Percentiles rank a stretch among this genome's conserved stretches.
Evolutionary conservation across 495 filamentous ascomycete species (phyloP).

Genomic region (Rhypophila decipiens): DNA sequence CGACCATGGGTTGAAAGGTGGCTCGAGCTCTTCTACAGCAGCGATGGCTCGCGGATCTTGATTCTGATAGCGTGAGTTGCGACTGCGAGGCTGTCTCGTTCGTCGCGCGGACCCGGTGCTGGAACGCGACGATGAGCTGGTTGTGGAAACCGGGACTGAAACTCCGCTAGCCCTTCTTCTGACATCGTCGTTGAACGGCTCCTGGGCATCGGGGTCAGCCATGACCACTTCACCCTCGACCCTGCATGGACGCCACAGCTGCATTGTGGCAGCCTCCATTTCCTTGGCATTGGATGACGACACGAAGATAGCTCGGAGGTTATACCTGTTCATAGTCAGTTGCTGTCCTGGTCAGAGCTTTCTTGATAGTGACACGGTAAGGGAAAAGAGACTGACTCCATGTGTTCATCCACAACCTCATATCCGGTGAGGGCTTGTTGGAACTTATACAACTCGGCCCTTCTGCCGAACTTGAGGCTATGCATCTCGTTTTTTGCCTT

Average conservation of each 20-base stretch:
- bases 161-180: background rate
- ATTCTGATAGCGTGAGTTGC: background rate
- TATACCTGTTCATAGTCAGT: background rate
- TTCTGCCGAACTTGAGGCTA: background rate
- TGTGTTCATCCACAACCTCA: conserved; percentile 4
- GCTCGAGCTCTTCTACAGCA: too few relatives aligned
- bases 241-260: conserved; percentile 5
- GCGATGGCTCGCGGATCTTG: too few relatives aligned
- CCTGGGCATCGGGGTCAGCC: background rate
- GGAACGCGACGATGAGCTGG: background rate
- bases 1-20: too few relatives aligned
- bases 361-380: too few relatives aligned
- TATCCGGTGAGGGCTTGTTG: conserved; percentile 8
- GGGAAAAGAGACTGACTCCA: background rate
- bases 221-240: conserved; percentile 2
- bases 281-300: background rate
- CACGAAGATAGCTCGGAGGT: conserved; percentile 4
- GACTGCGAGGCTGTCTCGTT: background rate
- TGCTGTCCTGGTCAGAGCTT: too few relatives aligned
- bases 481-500: background rate
- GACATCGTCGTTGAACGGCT: background rate
- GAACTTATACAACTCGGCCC: conserved; percentile 1
- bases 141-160: background rate
- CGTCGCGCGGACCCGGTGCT: background rate
- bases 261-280: background rate